Base-by-base conservation (phyloP, 345 rosid genomes). In the Eutrema japonicum region DNA sequence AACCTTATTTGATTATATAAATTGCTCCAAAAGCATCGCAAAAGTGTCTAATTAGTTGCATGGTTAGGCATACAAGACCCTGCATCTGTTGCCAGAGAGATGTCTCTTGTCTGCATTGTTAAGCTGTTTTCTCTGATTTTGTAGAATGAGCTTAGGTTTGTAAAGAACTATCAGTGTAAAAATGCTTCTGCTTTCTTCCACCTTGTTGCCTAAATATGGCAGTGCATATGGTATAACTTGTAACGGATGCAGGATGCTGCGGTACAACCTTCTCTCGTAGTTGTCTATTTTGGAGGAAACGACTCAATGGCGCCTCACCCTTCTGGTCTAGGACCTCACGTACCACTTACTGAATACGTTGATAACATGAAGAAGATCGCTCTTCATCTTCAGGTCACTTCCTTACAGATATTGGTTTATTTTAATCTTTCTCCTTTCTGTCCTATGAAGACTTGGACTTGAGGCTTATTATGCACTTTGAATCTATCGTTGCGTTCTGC, bases 231-330 rank as follows among this genome's bases (percentile, higher is more conserved):
- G 42, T 50, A 35, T 67, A 67, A 68, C 49, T 43, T 70, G 66
- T 47, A n/a, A 62, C 2, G 38, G 26, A 14, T 69, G 63, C 71
- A 96, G 98, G 96, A 89, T 80, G 93, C 84, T 73, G 74, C 72
- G 11, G 75, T 43, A 52, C 98, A 90, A 76, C 99, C 99, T 68
- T 77, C 89, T 66, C 71, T 96, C 77, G 88, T 90, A 66, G 81
- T 96, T 73, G 98, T 89, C 12, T 96, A 96, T 79, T 90, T 96
- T 77, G 99, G 99, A 33, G 99, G 98, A 63, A 96, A 96, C 50
- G 98, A 92, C 72, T 92, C 99, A 6, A 90, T 96, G 95, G 96
- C 95, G 14, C 81, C 99, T 82, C 98, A 96, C 78, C 51, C 97
- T 47, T 88, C 96, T 77, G 96, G 95, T 72, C 79, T 92, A 10